A percentile compares a stretch with the other conserved stretches of the same genome.
Evolutionary conservation across 2,329 filamentous ascomycete genomes (phyloP).

Genomic region (Botrytis galanthina): DNA sequence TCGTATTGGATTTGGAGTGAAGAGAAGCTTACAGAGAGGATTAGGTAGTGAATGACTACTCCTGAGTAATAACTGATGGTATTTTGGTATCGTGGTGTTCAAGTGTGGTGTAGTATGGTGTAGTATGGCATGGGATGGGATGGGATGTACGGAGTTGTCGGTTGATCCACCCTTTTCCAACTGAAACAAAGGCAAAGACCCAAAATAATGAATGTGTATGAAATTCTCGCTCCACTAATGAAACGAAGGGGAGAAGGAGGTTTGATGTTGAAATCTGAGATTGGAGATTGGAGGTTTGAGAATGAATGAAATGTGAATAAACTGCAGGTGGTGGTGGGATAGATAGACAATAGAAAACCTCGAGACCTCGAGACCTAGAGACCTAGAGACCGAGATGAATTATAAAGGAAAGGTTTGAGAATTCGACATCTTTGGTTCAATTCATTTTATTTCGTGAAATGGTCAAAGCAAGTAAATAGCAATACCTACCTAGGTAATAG

Average conservation of each 20-base stretch:
- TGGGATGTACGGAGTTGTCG: background rate
- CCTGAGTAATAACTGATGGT: background rate
- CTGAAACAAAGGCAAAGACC: background rate
- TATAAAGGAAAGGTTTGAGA: background rate
- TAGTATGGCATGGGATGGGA: background rate
- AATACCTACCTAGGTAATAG: background rate
- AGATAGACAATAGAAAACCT: background rate
- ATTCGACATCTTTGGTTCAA: background rate
- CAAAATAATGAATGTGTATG: background rate
- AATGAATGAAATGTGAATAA: background rate
- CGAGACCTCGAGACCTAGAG: too few relatives aligned
- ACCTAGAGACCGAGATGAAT: background rate
- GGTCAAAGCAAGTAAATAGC: constrained; percentile 5
- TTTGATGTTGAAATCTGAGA: background rate
- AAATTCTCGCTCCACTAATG: background rate
- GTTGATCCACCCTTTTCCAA: background rate
- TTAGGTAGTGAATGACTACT: background rate
- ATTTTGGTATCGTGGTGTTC: background rate
- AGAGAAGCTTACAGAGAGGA: background rate
- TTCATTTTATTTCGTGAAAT: constrained; percentile 2
- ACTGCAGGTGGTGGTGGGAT: background rate
- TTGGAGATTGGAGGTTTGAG: background rate
- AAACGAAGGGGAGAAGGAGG: background rate
- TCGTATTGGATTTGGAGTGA: background rate
- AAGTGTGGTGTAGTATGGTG: background rate